Evolutionary conservation across 1,284 basidiomycete species (phyloP).

Genomic region (Coniferiporia weirii): DNA sequence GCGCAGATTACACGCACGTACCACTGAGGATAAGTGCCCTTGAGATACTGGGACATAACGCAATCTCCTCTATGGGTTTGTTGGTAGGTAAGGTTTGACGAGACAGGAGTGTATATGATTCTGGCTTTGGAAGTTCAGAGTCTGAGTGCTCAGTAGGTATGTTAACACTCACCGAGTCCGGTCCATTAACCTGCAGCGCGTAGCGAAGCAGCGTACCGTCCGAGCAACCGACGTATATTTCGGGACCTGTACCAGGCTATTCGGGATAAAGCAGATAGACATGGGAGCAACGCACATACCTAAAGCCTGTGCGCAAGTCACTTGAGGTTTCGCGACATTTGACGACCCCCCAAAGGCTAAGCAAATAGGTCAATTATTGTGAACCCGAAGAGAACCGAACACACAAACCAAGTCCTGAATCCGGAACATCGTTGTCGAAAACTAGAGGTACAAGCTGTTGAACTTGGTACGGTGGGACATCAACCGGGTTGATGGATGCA

Average conservation of each 20-base stretch:
- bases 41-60: constrained; percentile 69
- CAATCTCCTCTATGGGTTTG: constrained; percentile 72
- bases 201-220: constrained; percentile 70
- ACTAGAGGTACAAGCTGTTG: constrained; percentile 46
- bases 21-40: constrained; percentile 70
- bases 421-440: constrained; percentile 26
- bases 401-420: constrained; percentile 5
- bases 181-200: constrained; percentile 51
- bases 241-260: constrained; percentile 42
- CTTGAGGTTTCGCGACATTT: constrained; percentile 3
- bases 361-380: background rate
- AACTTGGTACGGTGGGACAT: constrained; percentile 56
- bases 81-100: constrained; percentile 57
- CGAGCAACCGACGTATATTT: constrained; percentile 70
- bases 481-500: constrained; percentile 31
- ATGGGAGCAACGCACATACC: constrained; percentile 3
- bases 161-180: constrained; percentile 41
- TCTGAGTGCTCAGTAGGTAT: background rate
- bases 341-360: constrained; percentile 1
- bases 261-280: background rate
- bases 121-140: constrained; percentile 37
- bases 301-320: constrained; percentile 10
- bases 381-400: background rate
- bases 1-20: constrained; percentile 27
- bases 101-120: constrained; percentile 62